A percentile compares a stretch with the other conserved stretches of the same genome.
phyloP scores from a whole-genome alignment of 179 eudicot genomes.

The Spinacia oleracea region DNA sequence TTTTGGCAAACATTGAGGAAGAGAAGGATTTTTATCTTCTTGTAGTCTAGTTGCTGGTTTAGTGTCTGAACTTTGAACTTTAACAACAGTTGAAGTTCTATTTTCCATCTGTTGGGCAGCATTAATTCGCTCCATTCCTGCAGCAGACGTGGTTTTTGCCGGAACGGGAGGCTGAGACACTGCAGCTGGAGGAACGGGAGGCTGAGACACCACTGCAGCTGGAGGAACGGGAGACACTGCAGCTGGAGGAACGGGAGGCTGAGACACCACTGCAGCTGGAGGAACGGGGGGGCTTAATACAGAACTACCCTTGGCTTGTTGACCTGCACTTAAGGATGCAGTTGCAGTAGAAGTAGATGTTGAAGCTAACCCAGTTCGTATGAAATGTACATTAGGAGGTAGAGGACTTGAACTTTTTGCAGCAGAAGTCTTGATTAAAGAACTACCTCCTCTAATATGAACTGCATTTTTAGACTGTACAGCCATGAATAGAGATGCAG shows the following conservation, averaged over 20 bases:
- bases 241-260: constrained; percentile 15
- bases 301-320: constrained; percentile 9
- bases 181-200: constrained; percentile 13
- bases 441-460: neutral
- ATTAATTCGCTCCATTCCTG: constrained; percentile 7
- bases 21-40: constrained; percentile 26
- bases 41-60: constrained; percentile 17
- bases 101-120: constrained; percentile 22
- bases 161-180: constrained; percentile 19
- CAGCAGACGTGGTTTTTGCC: constrained; percentile 18
- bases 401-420: constrained; percentile 40
- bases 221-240: constrained; percentile 16
- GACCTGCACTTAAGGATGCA: constrained; percentile 25
- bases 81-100: constrained; percentile 15
- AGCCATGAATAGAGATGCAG: constrained; percentile 54
- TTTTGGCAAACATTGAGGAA: constrained; percentile 11
- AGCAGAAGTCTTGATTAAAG: constrained; percentile 10
- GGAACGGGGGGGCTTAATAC: constrained; percentile 12
- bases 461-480: constrained; percentile 52
- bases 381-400: constrained; percentile 55
- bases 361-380: constrained; percentile 47
- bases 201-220: constrained; percentile 18
- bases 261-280: constrained; percentile 15
- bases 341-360: constrained; percentile 20
- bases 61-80: constrained; percentile 22